Evolutionary conservation across 495 filamentous ascomycete species (phyloP), one percentile per base, ranked within the genome.

Genomic region (Xylaria curta): DNA sequence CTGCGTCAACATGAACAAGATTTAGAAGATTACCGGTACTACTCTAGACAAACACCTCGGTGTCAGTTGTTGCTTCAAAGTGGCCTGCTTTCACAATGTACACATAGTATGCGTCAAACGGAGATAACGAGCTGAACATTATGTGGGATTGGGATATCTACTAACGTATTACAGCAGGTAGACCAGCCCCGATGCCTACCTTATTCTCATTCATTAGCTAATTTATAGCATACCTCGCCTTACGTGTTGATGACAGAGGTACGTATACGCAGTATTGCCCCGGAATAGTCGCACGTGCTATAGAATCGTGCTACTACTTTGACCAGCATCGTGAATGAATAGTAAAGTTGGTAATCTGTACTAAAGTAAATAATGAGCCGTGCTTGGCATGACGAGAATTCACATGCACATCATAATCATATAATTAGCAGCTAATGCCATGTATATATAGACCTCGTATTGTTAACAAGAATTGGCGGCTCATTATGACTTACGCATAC

Each of bases 91-190:
- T 54, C 19, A 21, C 28, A 31, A 19, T 21, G 31, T 38, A 31
- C 31, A 12, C 19, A 8, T 31, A 6, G 60, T 44, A 15, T 46
- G 31, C 13, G 61, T 46, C 10, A 26, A 64, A 31, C 61, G 21
- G 61, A 66, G 63, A 66, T 66, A 66, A 66, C 63, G 46, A 49
- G 63, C 46, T 66, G 63, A 38, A 38, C 51, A 51, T 31, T 46
- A 49, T 24, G 46, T 66, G 46, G 46, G 63, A 31, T 38, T 44
- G 13, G 42, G 47, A 31, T 2, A 10, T 13, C 24, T 40, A 31
- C 38, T 47, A 62, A 62, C 59, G 59, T 42, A 62, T 38, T 36
- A 38, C n/a, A 42, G 36, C n/a, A 62, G 58, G 33, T 38, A 33
- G 6, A 62, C 38, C 21, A 17, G 36, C 24, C 42, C 38, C 10